phyloP scores from a whole-genome alignment of 805 yeast species.

The Danielia oregonensis region DNA sequence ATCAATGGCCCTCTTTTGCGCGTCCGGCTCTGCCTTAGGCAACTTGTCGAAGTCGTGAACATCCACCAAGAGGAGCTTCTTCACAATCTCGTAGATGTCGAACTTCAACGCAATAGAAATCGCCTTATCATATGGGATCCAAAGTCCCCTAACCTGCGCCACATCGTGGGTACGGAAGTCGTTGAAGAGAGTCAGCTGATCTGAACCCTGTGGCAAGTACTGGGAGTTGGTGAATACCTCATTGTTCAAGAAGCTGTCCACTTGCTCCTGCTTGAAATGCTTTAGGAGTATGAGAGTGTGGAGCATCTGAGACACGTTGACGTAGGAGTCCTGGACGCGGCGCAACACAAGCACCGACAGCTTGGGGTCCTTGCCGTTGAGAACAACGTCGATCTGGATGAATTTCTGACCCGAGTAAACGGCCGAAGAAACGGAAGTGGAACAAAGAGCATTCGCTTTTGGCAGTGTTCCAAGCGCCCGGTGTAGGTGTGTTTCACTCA shows the following conservation, averaged over 20 bases:
- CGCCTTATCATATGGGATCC: slow-evolving; percentile 45
- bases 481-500: slow-evolving; percentile 33
- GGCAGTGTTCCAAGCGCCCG: too few relatives aligned
- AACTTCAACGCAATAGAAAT: slow-evolving; percentile 35
- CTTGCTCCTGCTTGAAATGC: slow-evolving; percentile 22
- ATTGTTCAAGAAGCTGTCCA: slow-evolving; percentile 28
- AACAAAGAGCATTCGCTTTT: too few relatives aligned
- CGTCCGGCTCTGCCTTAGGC: slow-evolving; percentile 18
- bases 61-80: slow-evolving; percentile 38
- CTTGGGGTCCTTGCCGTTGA: slow-evolving; percentile 2
- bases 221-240: slow-evolving; percentile 32
- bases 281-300: slow-evolving; percentile 28
- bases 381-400: slow-evolving; percentile 28
- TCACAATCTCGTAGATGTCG: slow-evolving; percentile 36
- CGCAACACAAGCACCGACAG: slow-evolving; percentile 27
- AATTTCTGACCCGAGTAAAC: slow-evolving; percentile 34
- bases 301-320: slow-evolving; percentile 37
- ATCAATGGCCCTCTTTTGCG: slow-evolving; percentile 13
- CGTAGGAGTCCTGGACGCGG: slow-evolving; percentile 40
- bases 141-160: slow-evolving; percentile 29
- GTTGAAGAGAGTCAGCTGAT: slow-evolving; percentile 17
- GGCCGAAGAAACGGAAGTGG: slow-evolving; percentile 16
- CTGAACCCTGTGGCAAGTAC: slow-evolving; percentile 22
- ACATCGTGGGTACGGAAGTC: slow-evolving; percentile 30
- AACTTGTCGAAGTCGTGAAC: slow-evolving; percentile 41